Percentiles rank a stretch among this genome's conserved stretches.
Conservation (phyloP, 352 stramenopile genomes). For the Globisporangium camurandrum region DNA sequence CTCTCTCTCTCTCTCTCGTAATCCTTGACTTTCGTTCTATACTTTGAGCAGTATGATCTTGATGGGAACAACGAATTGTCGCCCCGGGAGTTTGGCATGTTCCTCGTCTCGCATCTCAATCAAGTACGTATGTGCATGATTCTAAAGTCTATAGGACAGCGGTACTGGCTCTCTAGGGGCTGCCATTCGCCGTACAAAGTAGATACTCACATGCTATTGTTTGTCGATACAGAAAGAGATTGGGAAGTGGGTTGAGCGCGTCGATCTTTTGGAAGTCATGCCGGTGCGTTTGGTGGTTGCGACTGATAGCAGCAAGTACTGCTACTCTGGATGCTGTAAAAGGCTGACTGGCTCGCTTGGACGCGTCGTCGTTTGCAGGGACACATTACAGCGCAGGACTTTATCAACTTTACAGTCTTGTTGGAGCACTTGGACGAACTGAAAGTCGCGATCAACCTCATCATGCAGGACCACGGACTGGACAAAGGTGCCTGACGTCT, state of each 20-base stretch:
- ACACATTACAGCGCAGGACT: slow-evolving; percentile 68
- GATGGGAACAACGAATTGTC: slow-evolving; percentile 76
- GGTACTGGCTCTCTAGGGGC: too few relatives aligned
- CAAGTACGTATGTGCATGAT: slow-evolving; percentile 29
- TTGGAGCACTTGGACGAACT: slow-evolving; percentile 79
- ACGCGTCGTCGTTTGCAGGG: too few relatives aligned
- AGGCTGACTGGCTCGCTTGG: too few relatives aligned
- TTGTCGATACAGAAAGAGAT: slow-evolving; percentile 69
- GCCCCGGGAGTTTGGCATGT: slow-evolving; percentile 81
- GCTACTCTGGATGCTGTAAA: background rate
- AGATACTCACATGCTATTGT: too few relatives aligned
- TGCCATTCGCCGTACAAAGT: too few relatives aligned
- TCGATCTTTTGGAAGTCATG: slow-evolving; percentile 53
- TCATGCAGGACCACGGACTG: slow-evolving; percentile 74
- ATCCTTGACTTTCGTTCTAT: slow-evolving; percentile 36
- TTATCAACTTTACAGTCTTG: slow-evolving; percentile 79
- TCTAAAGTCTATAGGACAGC: background rate
- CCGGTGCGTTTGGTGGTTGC: slow-evolving; percentile 19
- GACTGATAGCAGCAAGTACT: background rate
- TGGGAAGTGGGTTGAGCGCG: slow-evolving; percentile 72
- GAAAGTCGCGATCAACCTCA: slow-evolving; percentile 77
- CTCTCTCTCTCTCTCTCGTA: background rate
- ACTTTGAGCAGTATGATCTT: slow-evolving; percentile 88
- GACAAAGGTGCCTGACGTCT: slow-evolving; percentile 68
- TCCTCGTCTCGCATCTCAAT: slow-evolving; percentile 79